Base-by-base conservation (phyloP, 331 rosid genomes). In the Spiraea crenata region DNA sequence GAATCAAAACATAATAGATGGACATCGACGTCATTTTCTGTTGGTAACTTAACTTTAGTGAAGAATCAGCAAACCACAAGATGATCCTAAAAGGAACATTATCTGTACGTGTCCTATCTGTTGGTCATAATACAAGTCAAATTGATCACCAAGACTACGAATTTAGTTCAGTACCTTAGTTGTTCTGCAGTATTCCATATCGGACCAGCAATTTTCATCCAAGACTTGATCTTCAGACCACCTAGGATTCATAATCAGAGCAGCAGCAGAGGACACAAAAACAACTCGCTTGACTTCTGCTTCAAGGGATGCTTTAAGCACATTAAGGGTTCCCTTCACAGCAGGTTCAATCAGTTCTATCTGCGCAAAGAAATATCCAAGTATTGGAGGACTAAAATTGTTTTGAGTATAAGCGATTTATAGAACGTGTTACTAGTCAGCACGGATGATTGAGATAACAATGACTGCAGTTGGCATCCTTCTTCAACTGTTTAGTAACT, bases 191-290 rank as follows among this genome's bases (percentile, higher is more conserved):
- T 81, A 84, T 46, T 90, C 92, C 85, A 63, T 87, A 72, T 90
- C 98, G 10, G 97, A 87, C 97, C 96, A 93, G 76, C 68, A 85
- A 61, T 84, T 73, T 79, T 93, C 98, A 72, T 90, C 92, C 31
- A 90, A 63, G 16, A 82, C 76, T 74, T 61, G 80, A 74, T 67
- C 89, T 45, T 62, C 69, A 1, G 88, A 72, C 68, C 84, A 82
- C 11, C 52, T 60, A 0, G 95, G 95, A 71, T 69, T 79, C 63
- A 72, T 0, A 5, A 0, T 0, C 69, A 88, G 72, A 57, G 96
- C 88, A 40, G 79, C 51, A 37, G 0, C 3, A 54, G 97, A 84
- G 15, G 98, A 93, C 56, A 93, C 90, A 61, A 39, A 79, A 54
- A 90, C 84, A 57, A 90, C 84, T 7, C 93, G 86, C 76, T 88